These are phyloP conservation scores for Chalciporus pseudorubinellus DNA, from an alignment of 768 basidiomycete genomes.

Conservation along the genomic window DNA sequence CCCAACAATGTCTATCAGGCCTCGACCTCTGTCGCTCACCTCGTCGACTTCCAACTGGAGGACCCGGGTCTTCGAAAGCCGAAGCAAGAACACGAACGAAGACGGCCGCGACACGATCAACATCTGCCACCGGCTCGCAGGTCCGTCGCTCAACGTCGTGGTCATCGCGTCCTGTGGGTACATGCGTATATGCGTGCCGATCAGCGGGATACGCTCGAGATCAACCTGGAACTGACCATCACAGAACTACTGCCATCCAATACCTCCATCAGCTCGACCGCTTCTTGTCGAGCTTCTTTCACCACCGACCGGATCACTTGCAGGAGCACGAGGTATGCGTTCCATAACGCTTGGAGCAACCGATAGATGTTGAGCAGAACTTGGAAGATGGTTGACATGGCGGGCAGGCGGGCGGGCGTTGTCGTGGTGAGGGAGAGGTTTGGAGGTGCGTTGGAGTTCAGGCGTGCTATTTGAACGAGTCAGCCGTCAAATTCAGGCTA, in stretches of 20 bases:
- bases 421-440: background rate
- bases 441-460: background rate
- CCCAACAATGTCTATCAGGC: background rate
- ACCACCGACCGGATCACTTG: constrained; percentile 10
- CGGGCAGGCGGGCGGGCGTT: background rate
- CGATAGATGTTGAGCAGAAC: constrained; percentile 5
- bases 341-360: constrained; percentile 4
- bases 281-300: constrained; percentile 17
- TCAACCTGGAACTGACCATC: constrained; percentile 7
- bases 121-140: constrained; percentile 12
- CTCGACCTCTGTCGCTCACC: background rate
- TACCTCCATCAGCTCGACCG: constrained; percentile 11
- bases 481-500: background rate
- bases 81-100: constrained; percentile 20
- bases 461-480: background rate
- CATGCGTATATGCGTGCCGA: too few relatives aligned
- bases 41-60: constrained; percentile 27
- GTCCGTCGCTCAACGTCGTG: background rate
- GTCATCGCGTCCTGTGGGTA: constrained; percentile 7
- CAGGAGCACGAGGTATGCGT: constrained; percentile 11
- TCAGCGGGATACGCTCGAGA: background rate
- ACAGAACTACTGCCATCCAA: constrained; percentile 6
- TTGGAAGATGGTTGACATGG: constrained; percentile 2
- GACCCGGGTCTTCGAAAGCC: constrained; percentile 17
- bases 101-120: constrained; percentile 18